Evolutionary conservation across 345 rosid species (phyloP), one percentile per base, ranked within the genome.

Genomic region (Camelina hispida): DNA sequence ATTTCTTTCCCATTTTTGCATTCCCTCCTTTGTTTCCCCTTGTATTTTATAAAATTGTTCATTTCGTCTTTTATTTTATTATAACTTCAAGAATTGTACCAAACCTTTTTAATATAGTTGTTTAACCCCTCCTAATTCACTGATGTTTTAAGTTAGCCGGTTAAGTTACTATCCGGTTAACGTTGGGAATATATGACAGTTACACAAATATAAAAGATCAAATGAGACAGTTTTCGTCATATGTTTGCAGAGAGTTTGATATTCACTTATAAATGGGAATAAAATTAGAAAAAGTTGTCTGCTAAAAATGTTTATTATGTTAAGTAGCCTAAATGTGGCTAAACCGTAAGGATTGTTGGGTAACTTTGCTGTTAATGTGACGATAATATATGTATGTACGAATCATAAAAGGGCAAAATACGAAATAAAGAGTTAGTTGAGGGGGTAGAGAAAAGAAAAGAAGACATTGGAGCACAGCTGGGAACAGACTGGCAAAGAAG

Each of bases 401-500:
- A 34, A 34, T 7, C 7, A 16, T 8, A 28, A 59, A 67, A 50
- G 67, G 79, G 68, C 28, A 32, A 62, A 62, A 54, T 12, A 48
- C 53, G 30, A 42, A 50, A 72, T 60, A 0, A 7, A 12, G 18
- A 52, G 69, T 38, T 50, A 68, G 69, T 75, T 68, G 74, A 78
- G 44, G 76, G 30, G 72, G 76, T 18, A 25, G 54, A 32, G 18
- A 71, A 69, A 42, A 17, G 59, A 72, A 62, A 61, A 65, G 61
- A 61, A 37, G 66, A 55, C 15, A 48, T 54, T 80, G 84, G 87
- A 73, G 23, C 53, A 87, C 87, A 87, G 86, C 89, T 85, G 80
- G 73, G 71, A 50, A 79, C 86, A 87, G 87, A 66, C 86, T 85
- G 87, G 87, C 82, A 28, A 47, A 17, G 52, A 50, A 60, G 7